Evolutionary conservation across 768 basidiomycete species (phyloP).

Genomic region (Chalciporus pseudorubinellus): DNA sequence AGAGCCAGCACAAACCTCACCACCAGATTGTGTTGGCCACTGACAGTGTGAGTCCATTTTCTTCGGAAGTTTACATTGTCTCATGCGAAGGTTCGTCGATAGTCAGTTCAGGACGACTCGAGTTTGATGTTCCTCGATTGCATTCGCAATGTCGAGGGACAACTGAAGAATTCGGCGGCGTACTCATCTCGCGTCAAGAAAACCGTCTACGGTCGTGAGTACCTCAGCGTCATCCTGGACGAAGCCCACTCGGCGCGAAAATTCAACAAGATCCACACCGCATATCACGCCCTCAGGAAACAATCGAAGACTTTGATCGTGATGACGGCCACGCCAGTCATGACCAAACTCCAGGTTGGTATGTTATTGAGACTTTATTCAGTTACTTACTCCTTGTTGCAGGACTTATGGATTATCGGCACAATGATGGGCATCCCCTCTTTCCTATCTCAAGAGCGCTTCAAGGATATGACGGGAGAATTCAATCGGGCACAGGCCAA

Average conservation of each 20-base stretch:
- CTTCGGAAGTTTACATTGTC: too few relatives aligned
- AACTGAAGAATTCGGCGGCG: not conserved
- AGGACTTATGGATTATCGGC: constrained; percentile 10
- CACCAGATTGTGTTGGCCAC: not conserved
- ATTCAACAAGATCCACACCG: constrained; percentile 1
- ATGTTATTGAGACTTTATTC: not conserved
- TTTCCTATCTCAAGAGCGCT: rapidly evolving
- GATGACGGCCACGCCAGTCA: constrained; percentile 3
- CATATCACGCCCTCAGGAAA: not conserved
- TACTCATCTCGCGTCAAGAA: not conserved
- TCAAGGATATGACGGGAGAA: not conserved
- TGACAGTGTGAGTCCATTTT: not conserved
- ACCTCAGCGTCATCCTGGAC: not conserved
- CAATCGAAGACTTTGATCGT: rapidly evolving
- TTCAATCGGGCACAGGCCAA: not conserved
- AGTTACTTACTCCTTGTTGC: not conserved
- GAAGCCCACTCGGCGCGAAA: constrained; percentile 4
- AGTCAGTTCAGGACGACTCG: not conserved
- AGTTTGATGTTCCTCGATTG: not conserved
- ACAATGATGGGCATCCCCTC: not conserved
- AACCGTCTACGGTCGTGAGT: not conserved
- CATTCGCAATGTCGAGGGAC: not conserved
- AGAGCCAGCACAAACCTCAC: not conserved
- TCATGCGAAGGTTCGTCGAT: too few relatives aligned
- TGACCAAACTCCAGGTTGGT: constrained; percentile 6